These are phyloP conservation scores for Puccinia novopanici DNA, from an alignment of 1,284 basidiomycete species.

Conservation along the genomic window DNA sequence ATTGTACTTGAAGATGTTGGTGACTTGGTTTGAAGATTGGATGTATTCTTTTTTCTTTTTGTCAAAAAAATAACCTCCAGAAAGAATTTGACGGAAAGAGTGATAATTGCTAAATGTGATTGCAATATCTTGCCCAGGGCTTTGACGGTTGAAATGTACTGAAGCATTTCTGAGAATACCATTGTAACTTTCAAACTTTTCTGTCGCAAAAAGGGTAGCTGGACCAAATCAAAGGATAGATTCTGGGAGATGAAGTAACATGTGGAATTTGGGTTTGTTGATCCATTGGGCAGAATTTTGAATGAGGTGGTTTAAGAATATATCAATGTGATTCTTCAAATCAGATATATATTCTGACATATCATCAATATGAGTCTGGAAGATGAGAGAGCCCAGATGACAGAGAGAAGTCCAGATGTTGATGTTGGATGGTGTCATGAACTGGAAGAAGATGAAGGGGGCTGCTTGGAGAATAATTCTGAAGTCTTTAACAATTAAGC, in stretches of 20 bases:
- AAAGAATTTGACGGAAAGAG: neutral
- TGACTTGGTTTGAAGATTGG: neutral
- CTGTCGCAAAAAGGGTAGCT: slow-evolving; percentile 8
- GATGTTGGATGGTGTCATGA: neutral
- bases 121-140: slow-evolving; percentile 11
- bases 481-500: slow-evolving; percentile 1
- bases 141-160: slow-evolving; percentile 7
- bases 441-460: slow-evolving; percentile 6
- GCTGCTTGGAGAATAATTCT: neutral
- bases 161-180: neutral
- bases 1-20: neutral
- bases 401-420: neutral
- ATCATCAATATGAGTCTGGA: slow-evolving; percentile 10
- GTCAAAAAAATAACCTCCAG: neutral
- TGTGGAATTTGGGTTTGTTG: no score
- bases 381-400: neutral
- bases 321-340: no score
- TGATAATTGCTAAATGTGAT: slow-evolving; percentile 6
- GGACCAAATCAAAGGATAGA: no score
- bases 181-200: neutral
- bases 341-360: neutral
- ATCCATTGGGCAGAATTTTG: no score
- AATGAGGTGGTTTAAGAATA: no score
- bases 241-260: no score
- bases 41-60: neutral